Conservation (phyloP, 257 asterid genomes). For the Solanum okadae region DNA sequence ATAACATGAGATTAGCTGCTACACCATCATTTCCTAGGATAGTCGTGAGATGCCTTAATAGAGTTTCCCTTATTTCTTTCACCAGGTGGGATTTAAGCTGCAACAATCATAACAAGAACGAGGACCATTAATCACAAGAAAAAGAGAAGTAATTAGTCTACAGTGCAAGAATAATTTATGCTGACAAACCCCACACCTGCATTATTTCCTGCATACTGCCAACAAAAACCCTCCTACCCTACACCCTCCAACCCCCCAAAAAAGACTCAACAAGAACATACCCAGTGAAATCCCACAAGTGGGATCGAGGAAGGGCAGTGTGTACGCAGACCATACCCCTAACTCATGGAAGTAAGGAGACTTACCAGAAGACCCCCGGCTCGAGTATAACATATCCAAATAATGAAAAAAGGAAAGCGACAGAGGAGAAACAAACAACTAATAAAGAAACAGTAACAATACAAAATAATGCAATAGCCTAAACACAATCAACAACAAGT, state of each 20-base stretch:
- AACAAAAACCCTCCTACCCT: not conserved
- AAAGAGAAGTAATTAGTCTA: not conserved
- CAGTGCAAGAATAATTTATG: not conserved
- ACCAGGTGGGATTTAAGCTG: conserved; percentile 46
- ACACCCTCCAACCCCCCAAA: not conserved
- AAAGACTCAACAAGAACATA: not conserved
- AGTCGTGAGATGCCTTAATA: conserved; percentile 55
- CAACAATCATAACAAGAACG: not conserved
- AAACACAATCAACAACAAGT: not conserved
- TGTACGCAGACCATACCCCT: not conserved
- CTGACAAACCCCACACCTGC: not conserved
- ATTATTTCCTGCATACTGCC: not conserved
- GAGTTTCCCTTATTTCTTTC: conserved; percentile 63
- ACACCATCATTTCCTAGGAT: conserved; percentile 77
- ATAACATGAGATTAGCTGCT: conserved; percentile 75
- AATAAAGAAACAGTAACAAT: not conserved
- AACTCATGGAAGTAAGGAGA: not conserved
- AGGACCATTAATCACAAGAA: not conserved
- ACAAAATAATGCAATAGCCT: not conserved
- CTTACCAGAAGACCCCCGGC: not conserved
- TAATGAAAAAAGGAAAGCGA: not conserved
- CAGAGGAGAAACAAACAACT: not conserved
- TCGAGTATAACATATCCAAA: not conserved
- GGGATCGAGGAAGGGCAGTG: not conserved
- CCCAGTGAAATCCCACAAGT: no score